Evolutionary conservation across 257 asterid genomes (phyloP), one percentile per base, ranked within the genome.

Genomic region (Ilex asprella): DNA sequence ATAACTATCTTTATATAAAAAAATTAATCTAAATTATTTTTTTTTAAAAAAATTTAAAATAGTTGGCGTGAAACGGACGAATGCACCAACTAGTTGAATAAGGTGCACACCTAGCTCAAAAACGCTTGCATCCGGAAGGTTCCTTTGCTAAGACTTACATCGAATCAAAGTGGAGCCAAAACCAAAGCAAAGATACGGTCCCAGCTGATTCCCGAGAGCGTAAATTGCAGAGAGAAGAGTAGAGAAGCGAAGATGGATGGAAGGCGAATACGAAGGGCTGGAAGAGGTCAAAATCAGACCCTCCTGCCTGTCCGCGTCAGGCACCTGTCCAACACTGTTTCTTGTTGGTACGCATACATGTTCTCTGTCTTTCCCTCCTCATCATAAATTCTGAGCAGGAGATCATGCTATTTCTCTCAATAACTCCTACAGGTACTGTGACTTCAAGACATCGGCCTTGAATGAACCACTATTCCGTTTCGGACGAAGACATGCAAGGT

Each of bases 401-500:
- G 57, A 31, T 12, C 2, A 43, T 14, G 32, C 53, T 1, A 43
- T 55, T 55, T 70, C 46, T n/a, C 8, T 44, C 31, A 21, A 16
- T n/a, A 11, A 58, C 30, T 55, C 46, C 27, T 76, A 27, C 70
- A 84, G 97, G 94, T 91, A 84, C 55, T 91, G 98, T 52, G 96
- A 88, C 75, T 71, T 72, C 79, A 91, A 91, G 72, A 81, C 81
- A 6, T 44, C 64, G 44, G 69, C 69, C 47, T 75, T 88, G 74
- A 91, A 91, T 65, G 86, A 79, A 43, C 84, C 94, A 30, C 67
- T 91, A 54, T 88, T 78, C 73, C 87, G 78, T 16, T 73, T 81
- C 57, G 98, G 96, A 59, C 88, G 96, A 51, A 75, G 76, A 39
- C 70, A 86, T 74, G 73, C 88, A 43, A 88, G 92, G 96, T 86